Percentiles rank a stretch among this genome's conserved stretches.
These are phyloP conservation scores for Microstroma glucosiphilum DNA, from an alignment of 1,284 basidiomycete species.

Conservation along the genomic window DNA sequence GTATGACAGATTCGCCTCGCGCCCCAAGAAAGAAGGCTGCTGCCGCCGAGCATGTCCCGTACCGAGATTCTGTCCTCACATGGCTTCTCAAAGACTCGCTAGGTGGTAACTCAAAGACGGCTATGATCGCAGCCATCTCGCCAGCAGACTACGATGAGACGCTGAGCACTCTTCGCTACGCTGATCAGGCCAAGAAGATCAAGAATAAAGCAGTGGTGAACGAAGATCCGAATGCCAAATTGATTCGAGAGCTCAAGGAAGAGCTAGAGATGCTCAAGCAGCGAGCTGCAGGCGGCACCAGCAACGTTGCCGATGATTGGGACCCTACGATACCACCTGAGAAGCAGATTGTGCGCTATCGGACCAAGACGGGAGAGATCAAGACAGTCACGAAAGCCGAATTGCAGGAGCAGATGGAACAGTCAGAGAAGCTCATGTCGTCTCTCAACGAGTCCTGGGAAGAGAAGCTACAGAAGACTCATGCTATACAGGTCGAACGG, in stretches of 20 bases:
- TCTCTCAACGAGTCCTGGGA: conserved; percentile 97
- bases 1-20: conserved; percentile 18
- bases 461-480: conserved; percentile 83
- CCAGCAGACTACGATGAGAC: conserved; percentile 98
- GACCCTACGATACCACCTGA: conserved; percentile 85
- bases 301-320: conserved; percentile 57
- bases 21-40: conserved; percentile 34
- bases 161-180: conserved; percentile 86
- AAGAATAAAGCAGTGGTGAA: conserved; percentile 99
- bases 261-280: conserved; percentile 65
- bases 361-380: conserved; percentile 85
- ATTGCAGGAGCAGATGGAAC: conserved; percentile 90
- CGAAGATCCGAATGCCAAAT: conserved; percentile 97
- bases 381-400: conserved; percentile 95
- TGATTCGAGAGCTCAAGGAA: conserved; percentile 95
- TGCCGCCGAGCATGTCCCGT: conserved; percentile 37
- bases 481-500: conserved; percentile 89
- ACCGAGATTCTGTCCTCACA: conserved; percentile 42
- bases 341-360: conserved; percentile 90
- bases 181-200: conserved; percentile 96
- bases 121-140: conserved; percentile 83
- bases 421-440: conserved; percentile 94
- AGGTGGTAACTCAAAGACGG: conserved; percentile 50
- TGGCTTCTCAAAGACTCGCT: conserved; percentile 53
- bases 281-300: conserved; percentile 25